Evolutionary conservation across 2,329 filamentous ascomycete genomes (phyloP), one percentile per base, ranked within the genome.

Genomic region (Hymenoscyphus fructigenus): DNA sequence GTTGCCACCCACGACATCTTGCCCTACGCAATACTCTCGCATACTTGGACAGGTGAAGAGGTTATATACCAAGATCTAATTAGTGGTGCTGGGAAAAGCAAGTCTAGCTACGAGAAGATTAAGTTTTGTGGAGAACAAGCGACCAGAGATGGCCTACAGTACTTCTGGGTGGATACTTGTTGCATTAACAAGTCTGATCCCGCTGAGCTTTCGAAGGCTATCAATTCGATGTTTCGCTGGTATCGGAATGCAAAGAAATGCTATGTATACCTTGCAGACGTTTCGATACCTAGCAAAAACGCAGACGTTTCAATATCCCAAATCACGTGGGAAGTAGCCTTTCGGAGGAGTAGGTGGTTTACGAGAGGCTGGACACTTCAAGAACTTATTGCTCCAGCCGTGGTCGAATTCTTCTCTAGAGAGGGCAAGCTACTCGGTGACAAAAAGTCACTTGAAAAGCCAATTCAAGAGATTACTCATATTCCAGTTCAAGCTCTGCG

Each of bases 221-320:
- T 29, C 5, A 29, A 29, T 29, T 29, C 28, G 28, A 29, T 29
- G 28, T 29, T 29, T 29, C 28, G 28, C 28, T 29, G 5, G 36
- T 68, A 68, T 58, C 56, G 32, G 57, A 60, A 62, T 36, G 57
- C 66, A n/a, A 58, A 47, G 17, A 62, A 61, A 61, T 68, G 61
- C 55, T 68, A 68, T 34, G 65, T 64, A 28, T 68, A 68, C 55
- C 65, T 68, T 23, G 28, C 32, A 41, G 64, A 66, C 44, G 61
- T 66, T 36, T 57, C 61, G 36, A 60, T 34, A 58, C 53, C 56
- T 15, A 41, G 56, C 29, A 2, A 57, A 38, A 38, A 38, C 36
- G 36, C 3, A 60, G 58, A 58, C 32, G 29, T n/a, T 44, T 44
- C 60, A 50, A 17, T 32, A 28, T 12, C 23, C 61, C 61, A 64